Conservation (phyloP, 352 stramenopile species). For the Pythium guiyangense region DNA sequence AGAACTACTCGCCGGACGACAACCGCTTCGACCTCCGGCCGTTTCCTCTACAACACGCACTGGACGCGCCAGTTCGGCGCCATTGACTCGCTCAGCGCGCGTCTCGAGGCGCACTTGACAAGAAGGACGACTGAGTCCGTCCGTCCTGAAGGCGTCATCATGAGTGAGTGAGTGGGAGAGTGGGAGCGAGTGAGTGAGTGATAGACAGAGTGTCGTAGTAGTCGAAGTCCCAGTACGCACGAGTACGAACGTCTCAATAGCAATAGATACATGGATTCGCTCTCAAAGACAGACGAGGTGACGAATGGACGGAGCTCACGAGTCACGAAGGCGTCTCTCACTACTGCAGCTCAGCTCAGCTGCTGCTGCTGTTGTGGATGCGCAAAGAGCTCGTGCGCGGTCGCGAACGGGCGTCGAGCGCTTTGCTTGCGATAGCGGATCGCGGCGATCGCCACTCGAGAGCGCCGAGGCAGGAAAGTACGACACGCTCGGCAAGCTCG, state of each 20-base stretch:
- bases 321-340: no score
- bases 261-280: background rate
- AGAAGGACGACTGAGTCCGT: slow-evolving; percentile 41
- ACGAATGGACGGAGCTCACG: no score
- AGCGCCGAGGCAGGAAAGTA: slow-evolving; percentile 4
- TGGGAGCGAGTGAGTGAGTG: no score
- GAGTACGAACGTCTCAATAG: no score
- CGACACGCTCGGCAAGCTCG: slow-evolving; percentile 4
- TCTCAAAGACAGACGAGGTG: no score
- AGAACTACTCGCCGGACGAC: slow-evolving; percentile 98
- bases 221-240: background rate
- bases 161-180: background rate
- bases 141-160: no score
- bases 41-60: slow-evolving; percentile 96
- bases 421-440: background rate
- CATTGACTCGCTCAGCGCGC: slow-evolving; percentile 90
- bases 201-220: background rate
- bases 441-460: background rate
- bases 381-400: background rate
- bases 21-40: slow-evolving; percentile 98
- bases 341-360: background rate
- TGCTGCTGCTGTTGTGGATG: background rate
- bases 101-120: slow-evolving; percentile 47
- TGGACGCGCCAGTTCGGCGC: slow-evolving; percentile 95
- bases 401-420: slow-evolving; percentile 2